Percentiles rank a stretch among this genome's conserved stretches.
These are phyloP conservation scores for Xylariaceae sp. DNA, from an alignment of 2,329 filamentous ascomycete genomes.

Conservation along the genomic window DNA sequence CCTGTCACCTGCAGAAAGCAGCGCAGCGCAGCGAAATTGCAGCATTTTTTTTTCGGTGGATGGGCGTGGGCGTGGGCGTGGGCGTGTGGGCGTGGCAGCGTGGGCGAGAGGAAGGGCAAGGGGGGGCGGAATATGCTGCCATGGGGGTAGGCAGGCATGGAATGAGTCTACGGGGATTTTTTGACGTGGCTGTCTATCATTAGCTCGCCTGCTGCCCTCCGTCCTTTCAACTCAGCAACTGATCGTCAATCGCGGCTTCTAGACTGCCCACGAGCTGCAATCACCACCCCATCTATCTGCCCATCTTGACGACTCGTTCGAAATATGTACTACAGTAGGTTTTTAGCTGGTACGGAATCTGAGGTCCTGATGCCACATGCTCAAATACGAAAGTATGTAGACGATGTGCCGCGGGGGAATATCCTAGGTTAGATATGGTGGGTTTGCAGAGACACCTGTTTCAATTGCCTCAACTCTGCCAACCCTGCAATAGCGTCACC, in stretches of 20 bases:
- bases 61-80: too few species aligned
- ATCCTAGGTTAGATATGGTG: background rate
- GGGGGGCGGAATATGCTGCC: background rate
- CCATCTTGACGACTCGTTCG: background rate
- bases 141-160: background rate
- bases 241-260: constrained; percentile 25
- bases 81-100: too few species aligned
- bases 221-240: constrained; percentile 26
- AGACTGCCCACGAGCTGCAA: constrained; percentile 16
- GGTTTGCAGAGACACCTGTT: background rate
- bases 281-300: background rate
- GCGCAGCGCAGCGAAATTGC: background rate
- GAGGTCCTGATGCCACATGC: background rate
- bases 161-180: constrained; percentile 35
- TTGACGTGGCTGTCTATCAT: constrained; percentile 41
- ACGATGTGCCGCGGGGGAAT: background rate
- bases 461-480: background rate
- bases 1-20: constrained; percentile 2
- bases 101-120: background rate
- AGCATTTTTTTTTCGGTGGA: background rate
- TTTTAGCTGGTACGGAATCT: background rate
- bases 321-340: too few species aligned
- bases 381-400: background rate
- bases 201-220: constrained; percentile 32
- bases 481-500: background rate